A percentile compares a stretch with the other conserved stretches of the same genome.
Evolutionary conservation across 495 filamentous ascomycete genomes (phyloP).

Genomic region (Cudoniella acicularis): DNA sequence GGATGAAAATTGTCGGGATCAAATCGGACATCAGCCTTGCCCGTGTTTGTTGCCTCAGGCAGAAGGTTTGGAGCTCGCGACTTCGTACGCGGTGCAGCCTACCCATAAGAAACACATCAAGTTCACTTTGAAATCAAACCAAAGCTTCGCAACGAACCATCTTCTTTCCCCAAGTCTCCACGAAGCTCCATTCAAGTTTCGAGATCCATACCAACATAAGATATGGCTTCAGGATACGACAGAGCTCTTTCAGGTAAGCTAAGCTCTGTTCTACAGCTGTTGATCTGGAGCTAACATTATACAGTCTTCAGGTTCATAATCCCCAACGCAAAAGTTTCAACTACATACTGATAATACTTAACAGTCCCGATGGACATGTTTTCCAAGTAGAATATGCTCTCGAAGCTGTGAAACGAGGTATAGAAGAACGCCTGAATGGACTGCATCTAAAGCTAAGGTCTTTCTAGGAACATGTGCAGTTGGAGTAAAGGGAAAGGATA

Average conservation of each 20-base stretch:
- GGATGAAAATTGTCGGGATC: not conserved
- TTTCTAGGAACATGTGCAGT: slow-evolving; percentile 91
- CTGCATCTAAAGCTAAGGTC: slow-evolving; percentile 6
- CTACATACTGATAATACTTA: slow-evolving; percentile 35
- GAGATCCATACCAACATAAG: slow-evolving; percentile 5
- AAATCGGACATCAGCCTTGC: slow-evolving; percentile 2
- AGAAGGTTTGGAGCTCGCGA: slow-evolving; percentile 9
- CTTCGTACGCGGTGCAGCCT: slow-evolving; percentile 27
- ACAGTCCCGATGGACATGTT: slow-evolving; percentile 95
- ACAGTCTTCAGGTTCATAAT: slow-evolving; percentile 62
- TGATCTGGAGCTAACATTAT: slow-evolving; percentile 35
- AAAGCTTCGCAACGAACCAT: not conserved
- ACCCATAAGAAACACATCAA: slow-evolving; percentile 13
- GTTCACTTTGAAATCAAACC: slow-evolving; percentile 13
- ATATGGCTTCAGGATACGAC: slow-evolving; percentile 86
- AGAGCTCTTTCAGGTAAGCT: slow-evolving; percentile 87
- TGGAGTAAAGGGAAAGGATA: slow-evolving; percentile 90
- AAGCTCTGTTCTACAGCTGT: slow-evolving; percentile 8
- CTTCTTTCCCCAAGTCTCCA: not conserved
- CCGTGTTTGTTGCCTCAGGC: not conserved
- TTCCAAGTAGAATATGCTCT: slow-evolving; percentile 99
- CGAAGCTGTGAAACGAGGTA: slow-evolving; percentile 97
- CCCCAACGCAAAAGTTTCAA: slow-evolving; percentile 30
- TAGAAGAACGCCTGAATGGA: slow-evolving; percentile 3
- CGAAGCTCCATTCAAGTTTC: slow-evolving; percentile 3